Evolutionary conservation across 73 alveolate genomes (phyloP).

Genomic region (Tetrahymena thermophila): DNA sequence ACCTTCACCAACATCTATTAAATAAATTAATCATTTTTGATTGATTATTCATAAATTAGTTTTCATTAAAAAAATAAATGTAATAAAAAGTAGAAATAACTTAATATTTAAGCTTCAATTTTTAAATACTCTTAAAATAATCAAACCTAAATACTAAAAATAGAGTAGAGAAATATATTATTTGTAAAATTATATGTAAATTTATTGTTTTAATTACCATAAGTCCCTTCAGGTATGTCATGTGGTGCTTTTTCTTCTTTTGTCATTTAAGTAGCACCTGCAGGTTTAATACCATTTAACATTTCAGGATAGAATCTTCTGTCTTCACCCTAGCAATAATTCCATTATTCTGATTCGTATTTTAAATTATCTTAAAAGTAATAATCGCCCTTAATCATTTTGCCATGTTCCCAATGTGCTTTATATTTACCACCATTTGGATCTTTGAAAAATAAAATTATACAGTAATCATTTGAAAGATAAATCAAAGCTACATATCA

Average conservation of each 20-base stretch:
- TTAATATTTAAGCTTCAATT: too few relatives aligned
- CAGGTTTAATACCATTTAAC: constrained; percentile 71
- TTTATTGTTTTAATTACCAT: constrained; percentile 29
- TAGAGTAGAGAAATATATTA: too few relatives aligned
- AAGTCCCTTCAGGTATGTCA: constrained; percentile 92
- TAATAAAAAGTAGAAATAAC: too few relatives aligned
- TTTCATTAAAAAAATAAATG: too few relatives aligned
- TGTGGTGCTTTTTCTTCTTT: constrained; percentile 64
- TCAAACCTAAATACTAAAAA: too few relatives aligned
- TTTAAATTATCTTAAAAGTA: constrained; percentile 74
- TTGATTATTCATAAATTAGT: too few relatives aligned
- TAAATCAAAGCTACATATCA: constrained; percentile 74
- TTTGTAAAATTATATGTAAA: too few relatives aligned
- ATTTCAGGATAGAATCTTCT: constrained; percentile 79
- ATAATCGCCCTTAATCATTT: constrained; percentile 76
- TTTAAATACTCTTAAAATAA: too few relatives aligned
- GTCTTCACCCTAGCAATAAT: constrained; percentile 79
- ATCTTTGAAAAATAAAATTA: neutral
- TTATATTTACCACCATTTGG: constrained; percentile 64
- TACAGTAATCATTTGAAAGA: too few relatives aligned
- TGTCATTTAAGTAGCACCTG: constrained; percentile 73
- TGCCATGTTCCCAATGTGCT: constrained; percentile 87
- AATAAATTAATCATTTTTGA: too few relatives aligned
- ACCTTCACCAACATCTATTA: constrained; percentile 84
- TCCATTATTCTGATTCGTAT: constrained; percentile 70